Percentiles rank a stretch among this genome's conserved stretches.
Evolutionary conservation across 345 rosid genomes (phyloP).

Genomic region (Citrus australasica): DNA sequence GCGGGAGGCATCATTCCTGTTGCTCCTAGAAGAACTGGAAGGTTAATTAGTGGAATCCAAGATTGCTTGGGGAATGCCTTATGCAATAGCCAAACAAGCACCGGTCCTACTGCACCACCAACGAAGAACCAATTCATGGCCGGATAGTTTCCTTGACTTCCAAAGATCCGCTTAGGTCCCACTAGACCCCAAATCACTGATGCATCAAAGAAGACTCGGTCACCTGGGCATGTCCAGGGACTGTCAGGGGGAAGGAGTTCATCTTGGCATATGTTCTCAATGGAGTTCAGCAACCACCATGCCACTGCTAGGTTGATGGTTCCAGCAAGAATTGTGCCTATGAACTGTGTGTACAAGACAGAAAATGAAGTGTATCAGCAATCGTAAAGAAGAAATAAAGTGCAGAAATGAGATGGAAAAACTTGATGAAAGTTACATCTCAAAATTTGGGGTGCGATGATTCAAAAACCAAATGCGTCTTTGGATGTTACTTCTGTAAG

Average conservation of each 20-base stretch:
- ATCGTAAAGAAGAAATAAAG: background rate
- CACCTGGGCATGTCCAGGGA: slow-evolving; percentile 91
- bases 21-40: slow-evolving; percentile 84
- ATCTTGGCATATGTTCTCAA: slow-evolving; percentile 73
- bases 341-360: slow-evolving; percentile 37
- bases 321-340: slow-evolving; percentile 84
- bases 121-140: slow-evolving; percentile 89
- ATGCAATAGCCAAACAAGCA: slow-evolving; percentile 65
- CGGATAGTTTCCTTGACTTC: slow-evolving; percentile 62
- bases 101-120: slow-evolving; percentile 77
- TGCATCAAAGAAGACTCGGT: slow-evolving; percentile 87
- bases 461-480: background rate
- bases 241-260: slow-evolving; percentile 64
- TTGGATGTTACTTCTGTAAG: background rate
- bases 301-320: slow-evolving; percentile 76
- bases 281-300: slow-evolving; percentile 77
- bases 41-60: slow-evolving; percentile 86
- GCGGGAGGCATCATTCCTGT: slow-evolving; percentile 82
- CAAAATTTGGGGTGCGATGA: background rate
- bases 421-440: too few species aligned
- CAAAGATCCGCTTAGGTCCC: slow-evolving; percentile 78
- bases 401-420: background rate
- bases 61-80: slow-evolving; percentile 67
- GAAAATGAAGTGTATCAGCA: background rate
- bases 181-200: slow-evolving; percentile 91